These are phyloP conservation scores for Sporisorium iseilematis-ciliati DNA, from an alignment of 1,284 basidiomycete species.

Conservation along the genomic window DNA sequence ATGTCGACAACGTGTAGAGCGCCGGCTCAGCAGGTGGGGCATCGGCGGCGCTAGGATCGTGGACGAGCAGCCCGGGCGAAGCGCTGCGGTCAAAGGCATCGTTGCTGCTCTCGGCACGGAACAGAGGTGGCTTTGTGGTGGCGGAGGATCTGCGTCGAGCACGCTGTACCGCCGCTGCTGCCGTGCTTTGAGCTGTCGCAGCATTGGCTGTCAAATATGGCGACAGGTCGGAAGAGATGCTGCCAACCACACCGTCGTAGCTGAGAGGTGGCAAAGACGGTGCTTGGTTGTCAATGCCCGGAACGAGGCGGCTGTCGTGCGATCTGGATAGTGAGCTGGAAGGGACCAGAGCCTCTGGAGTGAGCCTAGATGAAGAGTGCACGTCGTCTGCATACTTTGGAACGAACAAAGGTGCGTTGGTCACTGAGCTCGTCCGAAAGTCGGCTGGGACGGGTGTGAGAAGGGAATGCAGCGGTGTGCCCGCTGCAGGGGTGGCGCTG, in stretches of 20 bases:
- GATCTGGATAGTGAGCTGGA: slow-evolving; percentile 2
- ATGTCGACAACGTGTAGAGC: slow-evolving; percentile 29
- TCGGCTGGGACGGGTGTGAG: slow-evolving; percentile 43
- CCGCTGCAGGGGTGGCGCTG: slow-evolving; percentile 22
- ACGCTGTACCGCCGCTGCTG: not conserved
- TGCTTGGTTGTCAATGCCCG: slow-evolving; percentile 1
- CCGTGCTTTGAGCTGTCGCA: not conserved
- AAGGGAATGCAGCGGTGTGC: slow-evolving; percentile 22
- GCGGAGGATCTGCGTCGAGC: slow-evolving; percentile 34
- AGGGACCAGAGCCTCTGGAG: slow-evolving; percentile 13
- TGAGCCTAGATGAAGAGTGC: slow-evolving; percentile 9
- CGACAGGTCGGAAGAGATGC: slow-evolving; percentile 23
- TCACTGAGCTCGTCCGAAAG: slow-evolving; percentile 54
- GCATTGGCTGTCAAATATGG: slow-evolving; percentile 4
- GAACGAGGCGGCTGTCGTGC: slow-evolving; percentile 3
- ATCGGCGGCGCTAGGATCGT: slow-evolving; percentile 29
- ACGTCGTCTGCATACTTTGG: slow-evolving; percentile 44
- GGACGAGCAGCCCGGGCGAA: slow-evolving; percentile 38
- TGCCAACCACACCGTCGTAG: not conserved
- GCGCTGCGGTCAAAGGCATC: slow-evolving; percentile 37
- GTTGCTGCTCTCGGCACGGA: slow-evolving; percentile 41
- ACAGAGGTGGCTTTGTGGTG: slow-evolving; percentile 21
- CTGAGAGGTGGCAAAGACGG: slow-evolving; percentile 17
- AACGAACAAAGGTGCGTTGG: slow-evolving; percentile 59
- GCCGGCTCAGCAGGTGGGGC: slow-evolving; percentile 34